Base-by-base conservation (phyloP, 2,329 filamentous ascomycete genomes). In the Colletotrichum sp. region DNA sequence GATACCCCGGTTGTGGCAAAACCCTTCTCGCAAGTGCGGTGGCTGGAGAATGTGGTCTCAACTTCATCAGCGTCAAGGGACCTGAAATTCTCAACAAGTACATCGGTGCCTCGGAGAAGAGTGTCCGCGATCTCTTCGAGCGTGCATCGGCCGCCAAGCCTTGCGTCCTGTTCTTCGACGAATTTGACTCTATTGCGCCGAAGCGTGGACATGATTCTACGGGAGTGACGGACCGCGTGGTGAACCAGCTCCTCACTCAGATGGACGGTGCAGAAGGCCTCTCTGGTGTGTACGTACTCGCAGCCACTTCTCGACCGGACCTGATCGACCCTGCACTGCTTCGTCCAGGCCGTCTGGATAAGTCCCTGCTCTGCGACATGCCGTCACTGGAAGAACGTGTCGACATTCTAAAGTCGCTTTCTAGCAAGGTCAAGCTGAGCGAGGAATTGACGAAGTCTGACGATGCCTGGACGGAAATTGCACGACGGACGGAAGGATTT, bases 51-150 rank as follows among this genome's bases (percentile, higher is more conserved):
- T 99, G 96, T 81, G 96, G 96, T 0, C 92, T 99, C 76, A 99
- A 99, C 85, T 99, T 99, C 85, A 99, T 99, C 84, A 96, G 94
- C 55, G 97, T 99, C 81, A 99, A 99, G 86, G 97, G 97, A 1
- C 97, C 97, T 0, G 98, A 99, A 84, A 99, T 99, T 75, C 87
- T 99, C 71, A 99, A 99, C 89, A 99, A 99, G 86, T 99, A 99
- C 84, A 99, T 99, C 75, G 97, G 97, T 82, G 97, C 97, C 1
- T 98, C 95, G 32, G 97, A 99, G 82, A 99, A 99, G 88, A 96
- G 93, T 76, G 96, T 99, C 8, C 93, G 98, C 57, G 97, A 99
- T 83, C 89, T 99, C 2, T 99, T 99, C 81, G 96, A 98, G 82
- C 92, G 97, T 57, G 97, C 97, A 0, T 93, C 94, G 82, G 96